phyloP scores from a whole-genome alignment of 441 rosid species.

The Manihot esculenta region DNA sequence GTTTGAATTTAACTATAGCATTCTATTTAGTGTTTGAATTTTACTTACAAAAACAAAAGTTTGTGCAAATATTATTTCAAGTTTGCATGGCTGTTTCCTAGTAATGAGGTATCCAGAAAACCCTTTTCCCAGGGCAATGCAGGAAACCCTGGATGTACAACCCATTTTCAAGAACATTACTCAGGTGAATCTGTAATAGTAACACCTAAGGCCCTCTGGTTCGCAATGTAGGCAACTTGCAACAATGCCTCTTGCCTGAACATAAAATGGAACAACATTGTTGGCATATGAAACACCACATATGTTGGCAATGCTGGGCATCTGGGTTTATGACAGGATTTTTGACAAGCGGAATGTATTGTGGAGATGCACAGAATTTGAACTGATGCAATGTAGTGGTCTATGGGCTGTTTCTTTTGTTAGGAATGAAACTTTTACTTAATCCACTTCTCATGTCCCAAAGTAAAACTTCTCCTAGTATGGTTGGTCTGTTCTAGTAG shows the following conservation, averaged over 20 bases:
- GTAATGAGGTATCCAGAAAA: not conserved
- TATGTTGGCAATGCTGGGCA: not conserved
- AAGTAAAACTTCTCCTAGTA: not conserved
- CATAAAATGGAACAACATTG: not conserved
- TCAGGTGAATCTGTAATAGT: not conserved
- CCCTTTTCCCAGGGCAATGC: conserved; percentile 1
- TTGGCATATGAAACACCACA: not conserved
- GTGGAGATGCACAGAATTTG: not conserved
- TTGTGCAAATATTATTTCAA: not conserved
- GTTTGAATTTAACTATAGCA: not conserved
- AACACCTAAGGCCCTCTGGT: not conserved
- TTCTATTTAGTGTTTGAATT: not conserved
- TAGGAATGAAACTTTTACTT: too few relatives aligned
- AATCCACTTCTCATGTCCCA: not conserved
- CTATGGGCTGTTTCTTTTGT: not conserved
- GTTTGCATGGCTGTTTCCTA: not conserved
- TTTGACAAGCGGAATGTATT: not conserved
- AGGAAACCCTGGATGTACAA: not conserved
- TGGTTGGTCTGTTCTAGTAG: not conserved
- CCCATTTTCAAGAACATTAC: not conserved
- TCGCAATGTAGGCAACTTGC: not conserved
- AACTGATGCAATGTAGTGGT: not conserved
- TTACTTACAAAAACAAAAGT: not conserved
- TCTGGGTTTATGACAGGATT: not conserved
- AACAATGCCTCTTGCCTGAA: not conserved